Base-by-base conservation (phyloP, 148 eudicot genomes). In the Heliosperma pusillum region DNA sequence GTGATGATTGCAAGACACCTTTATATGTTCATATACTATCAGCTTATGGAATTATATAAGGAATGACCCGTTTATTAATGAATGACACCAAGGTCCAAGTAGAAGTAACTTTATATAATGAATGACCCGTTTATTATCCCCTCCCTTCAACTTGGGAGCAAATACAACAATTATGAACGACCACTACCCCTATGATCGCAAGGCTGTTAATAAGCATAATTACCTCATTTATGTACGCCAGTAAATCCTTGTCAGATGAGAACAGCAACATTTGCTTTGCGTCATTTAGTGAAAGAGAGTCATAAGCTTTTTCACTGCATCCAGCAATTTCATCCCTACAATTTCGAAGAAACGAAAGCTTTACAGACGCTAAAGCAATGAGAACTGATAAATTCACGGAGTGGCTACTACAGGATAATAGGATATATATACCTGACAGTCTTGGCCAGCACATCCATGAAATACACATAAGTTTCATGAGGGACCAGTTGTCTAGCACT, bases 221-320 rank as follows among this genome's bases (percentile, higher is more conserved):
- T 85, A 91, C 98, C 96, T 91, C 91, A 59, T 88, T 78, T 67
- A 88, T 87, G 70, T 90, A 94, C 78, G 83, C 86, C 12, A 83
- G 69, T 25, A 94, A 82, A 66, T 94, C 97, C 47, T 84, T 76
- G 74, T 94, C 93, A 57, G 97, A 89, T 25, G 93, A 80, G 74
- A 91, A 89, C 78, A 91, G 71, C 82, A 94, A 72, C 73, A 91
- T 86, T 78, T 87, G 88, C 22, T 80, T 86, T 8, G 98, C 93
- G 81, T 93, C 89, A 69, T 79, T 89, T n/a, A 89, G 72, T 53
- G 95, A 88, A 40, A 94, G 97, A 44, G 86, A 83, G 82, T 93
- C 98, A 80, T 89, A 93, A 33, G 98, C 98, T 83, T 91, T 93
- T 71, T 93, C 98, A 78, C 97, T 89, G 85, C 98, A 91, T 64